Evolutionary conservation across 306 rosid genomes (phyloP).

Genomic region (Pyrus communis): DNA sequence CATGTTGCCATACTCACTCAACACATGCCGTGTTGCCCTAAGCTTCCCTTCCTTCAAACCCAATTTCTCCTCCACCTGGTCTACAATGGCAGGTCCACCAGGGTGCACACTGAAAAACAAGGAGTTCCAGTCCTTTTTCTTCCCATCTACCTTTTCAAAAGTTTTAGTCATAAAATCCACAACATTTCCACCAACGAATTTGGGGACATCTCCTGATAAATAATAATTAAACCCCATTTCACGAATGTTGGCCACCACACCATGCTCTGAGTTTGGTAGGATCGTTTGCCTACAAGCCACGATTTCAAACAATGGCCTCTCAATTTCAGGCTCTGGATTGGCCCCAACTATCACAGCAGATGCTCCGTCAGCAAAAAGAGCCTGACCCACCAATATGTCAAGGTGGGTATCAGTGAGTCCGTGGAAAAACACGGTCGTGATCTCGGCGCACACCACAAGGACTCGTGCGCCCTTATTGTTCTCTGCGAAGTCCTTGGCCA

Average conservation of each 20-base stretch:
- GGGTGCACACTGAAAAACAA: constrained; percentile 25
- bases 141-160: constrained; percentile 2
- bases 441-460: constrained; percentile 31
- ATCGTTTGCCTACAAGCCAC: background rate
- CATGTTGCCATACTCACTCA: constrained; percentile 37
- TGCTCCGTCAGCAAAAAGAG: constrained; percentile 34
- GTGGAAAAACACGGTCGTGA: constrained; percentile 7
- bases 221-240: constrained; percentile 28
- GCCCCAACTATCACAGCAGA: constrained; percentile 22
- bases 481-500: constrained; percentile 31
- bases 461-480: constrained; percentile 28
- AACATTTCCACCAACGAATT: constrained; percentile 11
- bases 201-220: constrained; percentile 10
- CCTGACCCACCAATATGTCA: constrained; percentile 39
- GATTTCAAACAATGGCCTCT: constrained; percentile 16
- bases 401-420: constrained; percentile 18
- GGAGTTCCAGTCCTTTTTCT: constrained; percentile 24
- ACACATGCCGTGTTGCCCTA: constrained; percentile 20
- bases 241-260: constrained; percentile 19
- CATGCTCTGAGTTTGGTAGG: constrained; percentile 26
- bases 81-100: constrained; percentile 27
- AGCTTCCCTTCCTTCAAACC: constrained; percentile 24
- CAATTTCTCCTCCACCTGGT: constrained; percentile 4
- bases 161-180: constrained; percentile 9
- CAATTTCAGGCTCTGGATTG: background rate